Evolutionary conservation across 345 rosid species (phyloP).

Genomic region (Mercurialis annua): DNA sequence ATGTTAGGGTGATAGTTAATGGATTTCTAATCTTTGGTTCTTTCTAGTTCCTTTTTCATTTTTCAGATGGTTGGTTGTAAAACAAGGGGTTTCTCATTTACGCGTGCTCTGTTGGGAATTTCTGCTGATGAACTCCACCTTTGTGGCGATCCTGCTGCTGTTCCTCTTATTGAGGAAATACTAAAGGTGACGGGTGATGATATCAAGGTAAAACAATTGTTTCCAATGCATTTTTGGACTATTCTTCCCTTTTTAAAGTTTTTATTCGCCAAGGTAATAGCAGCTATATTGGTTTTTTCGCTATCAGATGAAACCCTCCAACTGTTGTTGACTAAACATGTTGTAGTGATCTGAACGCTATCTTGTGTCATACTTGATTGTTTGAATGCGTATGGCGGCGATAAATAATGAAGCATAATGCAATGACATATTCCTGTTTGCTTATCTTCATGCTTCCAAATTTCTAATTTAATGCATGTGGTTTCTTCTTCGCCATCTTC

Average conservation of each 20-base stretch:
- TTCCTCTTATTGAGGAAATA: slow-evolving; percentile 76
- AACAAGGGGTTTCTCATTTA: slow-evolving; percentile 84
- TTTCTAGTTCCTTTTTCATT: slow-evolving; percentile 18
- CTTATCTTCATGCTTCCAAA: not conserved
- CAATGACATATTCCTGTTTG: not conserved
- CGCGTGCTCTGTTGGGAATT: slow-evolving; percentile 85
- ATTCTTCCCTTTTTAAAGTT: not conserved
- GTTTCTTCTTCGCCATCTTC: not conserved
- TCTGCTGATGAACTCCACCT: slow-evolving; percentile 87
- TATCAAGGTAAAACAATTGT: slow-evolving; percentile 49
- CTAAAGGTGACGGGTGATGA: slow-evolving; percentile 74
- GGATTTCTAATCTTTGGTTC: not conserved
- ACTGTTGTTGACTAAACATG: not conserved
- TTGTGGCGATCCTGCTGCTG: slow-evolving; percentile 91
- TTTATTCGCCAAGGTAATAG: not conserved
- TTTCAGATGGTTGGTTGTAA: slow-evolving; percentile 80
- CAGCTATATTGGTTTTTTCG: not conserved
- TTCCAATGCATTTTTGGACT: not conserved
- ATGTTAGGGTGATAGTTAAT: not conserved
- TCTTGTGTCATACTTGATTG: not conserved
- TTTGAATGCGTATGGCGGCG: not conserved
- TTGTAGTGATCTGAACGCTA: not conserved
- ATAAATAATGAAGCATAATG: not conserved
- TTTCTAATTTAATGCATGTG: not conserved
- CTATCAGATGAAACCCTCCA: not conserved